These are phyloP conservation scores for Eruca vesicaria DNA, from an alignment of 441 rosid genomes.

Conservation along the genomic window DNA sequence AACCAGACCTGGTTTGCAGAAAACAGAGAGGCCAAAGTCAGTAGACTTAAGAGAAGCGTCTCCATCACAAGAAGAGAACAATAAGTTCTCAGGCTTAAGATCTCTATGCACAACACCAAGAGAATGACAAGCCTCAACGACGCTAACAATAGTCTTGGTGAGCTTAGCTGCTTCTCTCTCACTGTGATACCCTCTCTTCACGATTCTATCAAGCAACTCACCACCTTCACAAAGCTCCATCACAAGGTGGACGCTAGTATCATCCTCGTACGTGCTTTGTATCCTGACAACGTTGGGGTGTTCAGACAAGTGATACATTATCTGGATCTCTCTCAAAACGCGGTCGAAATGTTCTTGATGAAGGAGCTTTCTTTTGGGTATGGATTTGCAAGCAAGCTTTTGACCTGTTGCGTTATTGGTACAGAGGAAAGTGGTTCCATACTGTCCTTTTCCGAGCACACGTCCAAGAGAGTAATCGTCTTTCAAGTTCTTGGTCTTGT, in stretches of 20 bases:
- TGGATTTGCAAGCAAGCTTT: conserved; percentile 72
- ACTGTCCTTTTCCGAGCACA: conserved; percentile 85
- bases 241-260: conserved; percentile 68
- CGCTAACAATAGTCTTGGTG: conserved; percentile 70
- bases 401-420: conserved; percentile 50
- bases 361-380: conserved; percentile 70
- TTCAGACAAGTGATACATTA: conserved; percentile 88
- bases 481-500: conserved; percentile 57
- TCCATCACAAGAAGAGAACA: conserved; percentile 62
- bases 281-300: conserved; percentile 67
- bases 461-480: conserved; percentile 64
- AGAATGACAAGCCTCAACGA: conserved; percentile 81
- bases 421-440: conserved; percentile 74
- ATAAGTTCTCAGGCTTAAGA: conserved; percentile 90
- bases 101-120: conserved; percentile 89
- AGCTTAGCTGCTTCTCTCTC: conserved; percentile 81
- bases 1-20: conserved; percentile 73
- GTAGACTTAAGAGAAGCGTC: conserved; percentile 75
- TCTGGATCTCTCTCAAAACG: conserved; percentile 62
- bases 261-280: conserved; percentile 72
- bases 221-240: too few species aligned
- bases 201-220: too few species aligned
- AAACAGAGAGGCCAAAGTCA: conserved; percentile 85
- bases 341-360: conserved; percentile 50
- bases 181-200: conserved; percentile 75